These are phyloP conservation scores for Graphiopsis chlorocephala DNA, from an alignment of 2,329 filamentous ascomycete genomes.

Conservation along the genomic window DNA sequence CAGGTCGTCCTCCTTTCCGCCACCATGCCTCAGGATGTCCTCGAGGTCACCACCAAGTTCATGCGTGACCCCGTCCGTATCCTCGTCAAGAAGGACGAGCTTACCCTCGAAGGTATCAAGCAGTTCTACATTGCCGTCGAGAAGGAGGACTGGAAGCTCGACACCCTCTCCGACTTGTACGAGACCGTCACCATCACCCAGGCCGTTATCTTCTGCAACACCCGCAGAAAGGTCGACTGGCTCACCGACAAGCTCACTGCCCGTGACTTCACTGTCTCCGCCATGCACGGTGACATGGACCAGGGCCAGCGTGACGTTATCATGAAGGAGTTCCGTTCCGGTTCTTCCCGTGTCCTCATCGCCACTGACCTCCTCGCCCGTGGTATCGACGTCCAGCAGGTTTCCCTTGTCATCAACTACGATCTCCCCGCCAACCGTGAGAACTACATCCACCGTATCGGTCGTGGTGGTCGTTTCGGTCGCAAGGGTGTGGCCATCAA, in stretches of 20 bases:
- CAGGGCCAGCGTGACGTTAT: conserved; percentile 98
- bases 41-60: conserved; percentile 99
- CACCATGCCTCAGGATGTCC: conserved; percentile 93
- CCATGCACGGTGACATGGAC: conserved; percentile 99
- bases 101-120: conserved; percentile 95
- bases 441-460: conserved; percentile 99
- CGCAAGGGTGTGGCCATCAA: conserved; percentile 99
- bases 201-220: conserved; percentile 99
- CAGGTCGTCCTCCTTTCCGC: conserved; percentile 98
- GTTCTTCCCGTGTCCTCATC: conserved; percentile 92
- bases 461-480: conserved; percentile 90
- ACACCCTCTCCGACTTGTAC: conserved; percentile 97
- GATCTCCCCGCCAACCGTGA: conserved; percentile 97
- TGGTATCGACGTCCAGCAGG: conserved; percentile 98
- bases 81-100: conserved; percentile 95
- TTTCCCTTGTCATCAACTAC: conserved; percentile 98
- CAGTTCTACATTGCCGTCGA: conserved; percentile 99
- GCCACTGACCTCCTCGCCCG: conserved; percentile 97
- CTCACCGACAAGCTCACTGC: conserved; percentile 96
- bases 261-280: conserved; percentile 93
- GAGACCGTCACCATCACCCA: conserved; percentile 98
- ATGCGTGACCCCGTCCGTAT: conserved; percentile 98
- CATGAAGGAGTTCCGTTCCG: conserved; percentile 98
- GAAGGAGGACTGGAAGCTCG: conserved; percentile 99
- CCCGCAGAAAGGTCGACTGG: conserved; percentile 98